Conservation (phyloP, 345 rosid species). For the Dipteronia dyeriana region DNA sequence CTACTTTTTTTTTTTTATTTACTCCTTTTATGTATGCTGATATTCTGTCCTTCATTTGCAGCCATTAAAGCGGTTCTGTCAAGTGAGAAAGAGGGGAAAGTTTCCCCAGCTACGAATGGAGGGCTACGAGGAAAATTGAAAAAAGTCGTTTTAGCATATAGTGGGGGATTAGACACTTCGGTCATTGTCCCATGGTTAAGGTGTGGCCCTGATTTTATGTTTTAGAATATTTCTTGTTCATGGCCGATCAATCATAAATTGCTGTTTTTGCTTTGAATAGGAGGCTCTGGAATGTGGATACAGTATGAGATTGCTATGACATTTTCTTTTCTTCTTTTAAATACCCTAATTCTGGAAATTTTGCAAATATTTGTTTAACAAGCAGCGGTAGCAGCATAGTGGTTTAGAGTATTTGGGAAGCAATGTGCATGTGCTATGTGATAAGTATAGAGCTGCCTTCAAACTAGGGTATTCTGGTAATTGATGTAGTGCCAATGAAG, state of each 20-base stretch:
- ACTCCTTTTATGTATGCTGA: neutral
- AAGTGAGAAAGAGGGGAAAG: slow-evolving; percentile 32
- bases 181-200: slow-evolving; percentile 98
- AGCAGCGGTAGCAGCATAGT: neutral
- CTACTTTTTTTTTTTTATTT: neutral
- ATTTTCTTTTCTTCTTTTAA: slow-evolving; percentile 4
- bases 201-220: slow-evolving; percentile 36
- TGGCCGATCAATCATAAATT: slow-evolving; percentile 1
- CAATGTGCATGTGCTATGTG: slow-evolving; percentile 2
- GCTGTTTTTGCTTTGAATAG: neutral
- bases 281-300: neutral
- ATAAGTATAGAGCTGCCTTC: neutral
- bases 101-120: slow-evolving; percentile 33
- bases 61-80: slow-evolving; percentile 65
- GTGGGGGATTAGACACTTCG: slow-evolving; percentile 97
- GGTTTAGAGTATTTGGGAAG: neutral
- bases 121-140: slow-evolving; percentile 72
- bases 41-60: slow-evolving; percentile 25
- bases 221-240: slow-evolving; percentile 13
- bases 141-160: slow-evolving; percentile 92
- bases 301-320: neutral
- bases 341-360: neutral
- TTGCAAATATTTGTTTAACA: neutral
- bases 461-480: neutral
- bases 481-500: slow-evolving; percentile 6